A percentile compares a stretch with the other conserved stretches of the same genome.
Conservation (phyloP, 164 flowering plant genomes). For the Sextonia rubra region DNA sequence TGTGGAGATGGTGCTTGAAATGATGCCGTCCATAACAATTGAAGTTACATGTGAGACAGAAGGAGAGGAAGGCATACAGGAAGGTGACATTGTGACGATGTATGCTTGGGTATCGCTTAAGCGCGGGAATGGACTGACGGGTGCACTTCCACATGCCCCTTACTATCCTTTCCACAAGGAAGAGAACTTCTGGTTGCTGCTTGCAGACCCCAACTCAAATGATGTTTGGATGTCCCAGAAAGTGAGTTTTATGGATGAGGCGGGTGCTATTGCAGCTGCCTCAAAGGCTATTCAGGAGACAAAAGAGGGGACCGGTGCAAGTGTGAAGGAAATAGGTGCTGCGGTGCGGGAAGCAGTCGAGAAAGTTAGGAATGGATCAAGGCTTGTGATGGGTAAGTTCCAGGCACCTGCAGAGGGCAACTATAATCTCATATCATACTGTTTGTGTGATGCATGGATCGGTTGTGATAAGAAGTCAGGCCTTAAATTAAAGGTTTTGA, state of each 20-base stretch:
- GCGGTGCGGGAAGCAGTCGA: conserved; percentile 71
- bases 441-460: conserved; percentile 86
- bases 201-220: conserved; percentile 71
- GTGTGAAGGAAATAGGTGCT: conserved; percentile 38
- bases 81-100: conserved; percentile 85
- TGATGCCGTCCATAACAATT: conserved; percentile 69
- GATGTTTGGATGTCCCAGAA: conserved; percentile 84
- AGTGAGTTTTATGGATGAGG: conserved; percentile 80
- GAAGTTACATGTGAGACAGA: conserved; percentile 83
- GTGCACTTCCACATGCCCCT: conserved; percentile 89
- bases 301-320: conserved; percentile 74
- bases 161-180: conserved; percentile 89
- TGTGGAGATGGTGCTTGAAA: conserved; percentile 74
- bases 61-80: conserved; percentile 96
- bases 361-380: conserved; percentile 64
- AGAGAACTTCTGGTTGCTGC: conserved; percentile 80
- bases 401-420: conserved; percentile 82
- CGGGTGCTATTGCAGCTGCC: conserved; percentile 69
- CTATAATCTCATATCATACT: conserved; percentile 64
- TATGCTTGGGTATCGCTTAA: conserved; percentile 82
- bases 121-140: conserved; percentile 66
- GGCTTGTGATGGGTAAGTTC: conserved; percentile 76
- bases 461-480: conserved; percentile 68
- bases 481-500: conserved; percentile 66
- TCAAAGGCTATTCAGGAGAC: conserved; percentile 69